A percentile compares a stretch with the other conserved stretches of the same genome.
phyloP scores from a whole-genome alignment of 2,329 filamentous ascomycete species.

The Phoma sp. region DNA sequence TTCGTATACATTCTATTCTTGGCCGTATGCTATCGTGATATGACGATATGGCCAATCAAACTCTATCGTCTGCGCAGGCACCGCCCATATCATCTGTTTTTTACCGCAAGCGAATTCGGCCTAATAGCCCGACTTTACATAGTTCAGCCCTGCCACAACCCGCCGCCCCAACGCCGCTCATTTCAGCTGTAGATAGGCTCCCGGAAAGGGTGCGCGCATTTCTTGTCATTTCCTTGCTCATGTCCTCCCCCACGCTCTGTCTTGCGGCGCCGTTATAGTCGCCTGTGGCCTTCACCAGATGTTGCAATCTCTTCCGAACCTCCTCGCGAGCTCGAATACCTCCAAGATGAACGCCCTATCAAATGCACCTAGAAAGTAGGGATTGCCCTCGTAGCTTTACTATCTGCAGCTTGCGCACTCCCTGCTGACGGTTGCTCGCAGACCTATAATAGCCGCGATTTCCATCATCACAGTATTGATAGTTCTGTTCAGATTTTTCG shows the following conservation, averaged over 20 bases:
- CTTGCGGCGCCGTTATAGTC: conserved; percentile 3
- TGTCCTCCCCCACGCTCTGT: conserved; percentile 1
- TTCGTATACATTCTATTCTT: conserved; percentile 6
- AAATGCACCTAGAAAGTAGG: conserved; percentile 14
- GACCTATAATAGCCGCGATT: conserved; percentile 30
- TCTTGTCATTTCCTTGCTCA: conserved; percentile 15
- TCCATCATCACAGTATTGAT: conserved; percentile 26
- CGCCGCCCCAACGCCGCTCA: conserved; percentile 8
- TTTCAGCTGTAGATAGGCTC: conserved; percentile 15
- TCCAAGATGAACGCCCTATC: conserved; percentile 9
- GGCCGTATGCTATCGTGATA: neutral
- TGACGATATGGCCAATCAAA: neutral
- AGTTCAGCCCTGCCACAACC: conserved; percentile 10
- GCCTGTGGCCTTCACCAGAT: conserved; percentile 3
- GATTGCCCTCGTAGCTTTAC: neutral
- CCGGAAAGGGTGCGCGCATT: conserved; percentile 9
- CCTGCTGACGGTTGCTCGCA: conserved; percentile 9
- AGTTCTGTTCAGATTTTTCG: conserved; percentile 33
- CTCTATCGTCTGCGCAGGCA: neutral
- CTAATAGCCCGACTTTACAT: conserved; percentile 9
- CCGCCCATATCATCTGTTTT: neutral
- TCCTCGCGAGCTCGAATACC: neutral
- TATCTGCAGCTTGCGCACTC: neutral
- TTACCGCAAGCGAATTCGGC: conserved; percentile 4
- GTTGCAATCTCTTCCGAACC: conserved; percentile 9